Conservation (phyloP, 441 rosid genomes). For the Cnidoscolus chayamansa region DNA sequence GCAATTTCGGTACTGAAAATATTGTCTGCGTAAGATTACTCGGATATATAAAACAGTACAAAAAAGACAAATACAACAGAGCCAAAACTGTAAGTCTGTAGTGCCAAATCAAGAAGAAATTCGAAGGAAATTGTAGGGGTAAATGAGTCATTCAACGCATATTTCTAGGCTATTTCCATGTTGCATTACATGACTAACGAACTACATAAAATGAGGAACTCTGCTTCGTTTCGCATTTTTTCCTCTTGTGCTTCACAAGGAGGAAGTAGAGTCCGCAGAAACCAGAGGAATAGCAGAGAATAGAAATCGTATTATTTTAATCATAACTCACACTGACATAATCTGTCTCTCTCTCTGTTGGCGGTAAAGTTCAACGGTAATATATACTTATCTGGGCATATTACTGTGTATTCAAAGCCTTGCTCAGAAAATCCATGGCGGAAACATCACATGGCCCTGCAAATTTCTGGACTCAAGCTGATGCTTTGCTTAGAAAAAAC, state of each 20-base stretch:
- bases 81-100: too few species aligned
- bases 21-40: background rate
- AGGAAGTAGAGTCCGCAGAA: background rate
- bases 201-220: background rate
- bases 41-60: too few species aligned
- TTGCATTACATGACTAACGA: background rate
- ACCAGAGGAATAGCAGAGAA: background rate
- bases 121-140: background rate
- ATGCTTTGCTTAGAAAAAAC: conserved; percentile 85
- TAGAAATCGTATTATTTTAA: background rate
- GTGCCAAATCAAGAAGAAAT: too few species aligned
- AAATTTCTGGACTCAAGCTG: conserved; percentile 72
- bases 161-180: background rate
- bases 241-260: too few species aligned
- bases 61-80: too few species aligned
- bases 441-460: conserved; percentile 48
- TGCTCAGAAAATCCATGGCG: conserved; percentile 42
- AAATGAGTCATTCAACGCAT: background rate
- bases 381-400: background rate
- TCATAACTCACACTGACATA: background rate
- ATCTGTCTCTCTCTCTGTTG: background rate
- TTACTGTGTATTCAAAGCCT: background rate
- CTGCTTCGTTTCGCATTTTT: too few species aligned
- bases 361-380: conserved; percentile 21
- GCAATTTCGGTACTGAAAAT: background rate